Evolutionary conservation across 1,284 basidiomycete genomes (phyloP).

Genomic region (Tranzscheliella williamsii): DNA sequence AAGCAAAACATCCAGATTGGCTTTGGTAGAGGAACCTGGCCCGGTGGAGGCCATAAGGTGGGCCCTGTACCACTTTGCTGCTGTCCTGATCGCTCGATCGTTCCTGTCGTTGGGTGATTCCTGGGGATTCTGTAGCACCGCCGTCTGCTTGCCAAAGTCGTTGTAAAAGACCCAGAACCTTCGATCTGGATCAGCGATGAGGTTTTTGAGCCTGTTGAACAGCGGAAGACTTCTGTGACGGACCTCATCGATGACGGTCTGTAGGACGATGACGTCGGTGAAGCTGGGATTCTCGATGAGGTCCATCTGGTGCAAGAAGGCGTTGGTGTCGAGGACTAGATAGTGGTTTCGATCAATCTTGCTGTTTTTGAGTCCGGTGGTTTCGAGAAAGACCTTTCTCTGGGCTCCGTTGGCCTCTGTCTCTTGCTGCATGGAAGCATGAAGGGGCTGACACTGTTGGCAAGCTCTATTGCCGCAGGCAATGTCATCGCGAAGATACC

Average conservation of each 20-base stretch:
- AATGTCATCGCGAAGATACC: slow-evolving; percentile 91
- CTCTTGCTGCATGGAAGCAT: slow-evolving; percentile 31
- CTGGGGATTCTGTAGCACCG: slow-evolving; percentile 35
- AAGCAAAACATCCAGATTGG: slow-evolving; percentile 50
- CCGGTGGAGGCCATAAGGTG: slow-evolving; percentile 43
- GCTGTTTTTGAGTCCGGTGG: slow-evolving; percentile 32
- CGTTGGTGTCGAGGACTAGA: slow-evolving; percentile 91
- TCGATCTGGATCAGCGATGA: slow-evolving; percentile 57
- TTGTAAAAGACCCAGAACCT: slow-evolving; percentile 56
- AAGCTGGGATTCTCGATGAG: slow-evolving; percentile 51
- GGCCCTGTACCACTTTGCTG: slow-evolving; percentile 50
- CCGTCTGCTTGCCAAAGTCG: slow-evolving; percentile 47
- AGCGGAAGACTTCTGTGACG: slow-evolving; percentile 90
- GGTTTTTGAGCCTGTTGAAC: slow-evolving; percentile 68
- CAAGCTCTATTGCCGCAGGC: slow-evolving; percentile 83
- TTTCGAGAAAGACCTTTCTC: slow-evolving; percentile 62
- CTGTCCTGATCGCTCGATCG: slow-evolving; percentile 55
- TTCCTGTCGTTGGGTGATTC: slow-evolving; percentile 59
- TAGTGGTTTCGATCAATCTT: slow-evolving; percentile 67
- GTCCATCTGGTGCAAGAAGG: slow-evolving; percentile 77
- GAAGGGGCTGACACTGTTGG: slow-evolving; percentile 57
- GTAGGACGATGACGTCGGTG: slow-evolving; percentile 72
- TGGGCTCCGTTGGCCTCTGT: slow-evolving; percentile 64
- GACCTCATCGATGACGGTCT: slow-evolving; percentile 95
- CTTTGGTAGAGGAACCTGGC: slow-evolving; percentile 22